Evolutionary conservation across 2,329 filamentous ascomycete genomes (phyloP), one percentile per base, ranked within the genome.

Genomic region (Cordyceps militaris): DNA sequence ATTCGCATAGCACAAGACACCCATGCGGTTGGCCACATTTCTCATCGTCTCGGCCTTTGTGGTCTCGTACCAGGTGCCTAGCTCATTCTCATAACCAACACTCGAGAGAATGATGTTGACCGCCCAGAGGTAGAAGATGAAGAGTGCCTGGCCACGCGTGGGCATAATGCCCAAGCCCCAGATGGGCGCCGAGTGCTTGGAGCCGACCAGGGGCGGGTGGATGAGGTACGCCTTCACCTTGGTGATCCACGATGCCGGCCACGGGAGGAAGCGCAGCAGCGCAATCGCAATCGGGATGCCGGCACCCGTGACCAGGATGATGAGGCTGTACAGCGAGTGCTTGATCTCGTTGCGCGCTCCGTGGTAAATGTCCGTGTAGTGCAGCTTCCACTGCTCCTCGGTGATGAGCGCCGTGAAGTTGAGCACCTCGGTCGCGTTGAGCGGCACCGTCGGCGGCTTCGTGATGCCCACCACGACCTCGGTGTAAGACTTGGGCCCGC

Each of bases 11-110:
- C 66, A 66, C 4, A 79, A 60, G 1, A 68, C 63, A 4, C 77
- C 77, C 4, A 72, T 69, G 1, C 78, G 72, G 59, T 74, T 73
- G 1, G 67, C 64, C 2, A 79, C 61, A 43, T 72, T 70, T 1
- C 65, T 63, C 14, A 67, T 64, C 1, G 76, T 63, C 59, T 74
- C 65, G 1, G 65, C 57, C 0, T 57, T 57, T 0, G 51, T 53
- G 1, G 52, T 65, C 0, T 62, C 51, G 21, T 63, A 71, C 62
- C 69, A 71, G 0, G 62, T 51, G 54, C 73, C 68, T 0, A 70
- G 71, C 3, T 61, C 42, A 1, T 58, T 58, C 0, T 63, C 56
- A 53, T 71, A 73, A 2, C 67, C 68, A 11, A 68, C 63, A 16
- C 66, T 64, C 4, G 61, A 63, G 1, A 74, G 64, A 13, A 73